These are phyloP conservation scores for Dysphania ambrosioides DNA, from an alignment of 148 eudicot genomes.

Conservation along the genomic window DNA sequence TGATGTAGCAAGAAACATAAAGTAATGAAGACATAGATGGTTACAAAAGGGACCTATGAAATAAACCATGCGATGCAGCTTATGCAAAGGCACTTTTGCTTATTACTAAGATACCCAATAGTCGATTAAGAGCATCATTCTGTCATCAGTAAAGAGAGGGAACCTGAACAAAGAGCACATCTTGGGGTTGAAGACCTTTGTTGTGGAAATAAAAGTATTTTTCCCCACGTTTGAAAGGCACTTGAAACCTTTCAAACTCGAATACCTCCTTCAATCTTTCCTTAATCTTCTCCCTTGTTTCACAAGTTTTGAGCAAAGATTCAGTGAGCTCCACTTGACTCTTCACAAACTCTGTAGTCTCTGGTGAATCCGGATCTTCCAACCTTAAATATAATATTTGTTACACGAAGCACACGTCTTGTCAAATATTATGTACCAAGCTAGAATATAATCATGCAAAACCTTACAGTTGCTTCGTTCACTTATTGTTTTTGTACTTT, in stretches of 20 bases:
- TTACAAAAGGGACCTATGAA: no score
- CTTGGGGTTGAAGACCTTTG: constrained; percentile 76
- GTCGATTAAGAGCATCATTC: no score
- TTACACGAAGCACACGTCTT: neutral
- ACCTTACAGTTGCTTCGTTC: no score
- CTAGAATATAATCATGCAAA: neutral
- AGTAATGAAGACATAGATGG: no score
- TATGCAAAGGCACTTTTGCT: no score
- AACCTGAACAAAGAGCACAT: constrained; percentile 79
- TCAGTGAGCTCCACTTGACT: constrained; percentile 66
- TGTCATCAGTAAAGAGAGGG: neutral
- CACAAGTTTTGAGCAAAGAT: constrained; percentile 63
- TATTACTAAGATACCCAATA: no score
- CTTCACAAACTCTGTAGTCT: constrained; percentile 71
- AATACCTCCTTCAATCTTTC: constrained; percentile 49
- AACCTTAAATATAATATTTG: constrained; percentile 47
- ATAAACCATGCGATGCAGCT: no score
- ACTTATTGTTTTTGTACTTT: no score
- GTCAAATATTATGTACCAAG: neutral
- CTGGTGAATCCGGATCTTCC: constrained; percentile 82
- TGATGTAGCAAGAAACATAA: no score
- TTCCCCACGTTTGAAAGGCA: constrained; percentile 63
- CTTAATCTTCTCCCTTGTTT: constrained; percentile 57
- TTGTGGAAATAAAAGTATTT: constrained; percentile 80
- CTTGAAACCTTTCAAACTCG: constrained; percentile 61